Conservation (phyloP, 163 green algal genomes). For the Trebouxia gelatinosa region DNA sequence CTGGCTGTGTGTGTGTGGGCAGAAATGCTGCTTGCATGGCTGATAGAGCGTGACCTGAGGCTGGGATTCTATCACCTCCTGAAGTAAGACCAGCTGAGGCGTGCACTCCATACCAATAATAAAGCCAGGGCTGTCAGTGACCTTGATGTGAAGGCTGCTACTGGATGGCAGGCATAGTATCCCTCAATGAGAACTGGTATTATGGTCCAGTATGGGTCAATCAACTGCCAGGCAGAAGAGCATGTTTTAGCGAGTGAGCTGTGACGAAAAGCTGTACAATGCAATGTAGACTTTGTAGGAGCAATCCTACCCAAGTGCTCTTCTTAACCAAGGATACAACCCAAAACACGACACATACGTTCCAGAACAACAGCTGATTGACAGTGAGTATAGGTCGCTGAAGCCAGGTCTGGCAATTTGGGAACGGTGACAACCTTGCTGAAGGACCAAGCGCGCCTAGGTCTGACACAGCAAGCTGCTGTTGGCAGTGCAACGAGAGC, state of each 20-base stretch:
- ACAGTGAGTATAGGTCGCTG: not conserved
- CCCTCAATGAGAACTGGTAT: constrained; percentile 53
- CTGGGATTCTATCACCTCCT: too few relatives aligned
- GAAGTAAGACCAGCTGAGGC: constrained; percentile 69
- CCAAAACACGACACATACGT: constrained; percentile 57
- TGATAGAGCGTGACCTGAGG: too few relatives aligned
- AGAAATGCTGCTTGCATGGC: too few relatives aligned
- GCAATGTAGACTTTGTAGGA: not conserved
- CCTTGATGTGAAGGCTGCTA: constrained; percentile 23
- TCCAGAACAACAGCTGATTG: constrained; percentile 14
- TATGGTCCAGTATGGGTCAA: constrained; percentile 60
- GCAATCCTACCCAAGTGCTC: constrained; percentile 51
- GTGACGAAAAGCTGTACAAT: not conserved
- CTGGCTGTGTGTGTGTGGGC: too few relatives aligned
- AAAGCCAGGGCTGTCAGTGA: constrained; percentile 32
- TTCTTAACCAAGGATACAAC: constrained; percentile 49
- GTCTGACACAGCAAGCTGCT: too few relatives aligned
- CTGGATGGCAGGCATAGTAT: constrained; percentile 58
- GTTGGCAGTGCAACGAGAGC: too few relatives aligned
- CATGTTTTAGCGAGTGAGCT: not conserved
- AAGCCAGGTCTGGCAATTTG: too few relatives aligned
- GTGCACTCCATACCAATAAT: constrained; percentile 50
- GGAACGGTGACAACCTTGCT: too few relatives aligned
- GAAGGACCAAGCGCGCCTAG: too few relatives aligned
- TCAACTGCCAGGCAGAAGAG: constrained; percentile 39